Percentiles rank a stretch among this genome's conserved stretches.
phyloP scores from a whole-genome alignment of 75 land plant species.

The Isoetes taiwanensis region DNA sequence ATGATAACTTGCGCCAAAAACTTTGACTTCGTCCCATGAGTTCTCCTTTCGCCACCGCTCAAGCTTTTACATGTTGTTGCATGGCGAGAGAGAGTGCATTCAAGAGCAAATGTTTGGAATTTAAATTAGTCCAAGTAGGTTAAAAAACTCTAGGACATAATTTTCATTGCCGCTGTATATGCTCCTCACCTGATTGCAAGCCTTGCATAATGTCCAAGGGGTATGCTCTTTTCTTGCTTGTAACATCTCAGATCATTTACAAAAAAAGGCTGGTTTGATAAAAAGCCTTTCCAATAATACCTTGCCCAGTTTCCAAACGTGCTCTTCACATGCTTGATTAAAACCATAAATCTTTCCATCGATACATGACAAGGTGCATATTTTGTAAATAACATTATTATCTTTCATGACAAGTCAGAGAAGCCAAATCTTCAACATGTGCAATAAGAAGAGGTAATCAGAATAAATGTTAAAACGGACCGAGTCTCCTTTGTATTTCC shows the following conservation, averaged over 20 bases:
- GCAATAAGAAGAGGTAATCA: constrained; percentile 82
- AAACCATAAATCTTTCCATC: not conserved
- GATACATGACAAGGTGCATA: too few relatives aligned
- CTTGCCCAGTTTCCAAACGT: constrained; percentile 14
- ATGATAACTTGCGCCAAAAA: too few relatives aligned
- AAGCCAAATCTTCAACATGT: constrained; percentile 99
- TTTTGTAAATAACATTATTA: too few relatives aligned
- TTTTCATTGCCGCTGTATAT: constrained; percentile 4
- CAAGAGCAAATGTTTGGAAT: too few relatives aligned
- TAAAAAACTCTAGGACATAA: constrained; percentile 18
- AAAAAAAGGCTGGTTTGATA: constrained; percentile 10
- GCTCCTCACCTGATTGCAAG: constrained; percentile 15
- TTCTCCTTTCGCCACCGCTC: too few relatives aligned
- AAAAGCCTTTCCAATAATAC: constrained; percentile 19
- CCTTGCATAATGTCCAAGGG: constrained; percentile 24
- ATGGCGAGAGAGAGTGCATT: too few relatives aligned
- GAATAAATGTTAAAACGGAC: constrained; percentile 73
- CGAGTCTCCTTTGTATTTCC: constrained; percentile 65
- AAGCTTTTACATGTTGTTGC: too few relatives aligned
- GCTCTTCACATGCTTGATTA: constrained; percentile 9
- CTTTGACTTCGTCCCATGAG: too few relatives aligned
- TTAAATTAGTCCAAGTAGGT: too few relatives aligned
- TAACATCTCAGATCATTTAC: constrained; percentile 8
- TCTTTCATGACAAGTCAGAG: too few relatives aligned
- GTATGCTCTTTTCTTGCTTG: constrained; percentile 13